phyloP scores from a whole-genome alignment of 1,284 basidiomycete genomes.

The Leccinum brunneo-olivaceum region DNA sequence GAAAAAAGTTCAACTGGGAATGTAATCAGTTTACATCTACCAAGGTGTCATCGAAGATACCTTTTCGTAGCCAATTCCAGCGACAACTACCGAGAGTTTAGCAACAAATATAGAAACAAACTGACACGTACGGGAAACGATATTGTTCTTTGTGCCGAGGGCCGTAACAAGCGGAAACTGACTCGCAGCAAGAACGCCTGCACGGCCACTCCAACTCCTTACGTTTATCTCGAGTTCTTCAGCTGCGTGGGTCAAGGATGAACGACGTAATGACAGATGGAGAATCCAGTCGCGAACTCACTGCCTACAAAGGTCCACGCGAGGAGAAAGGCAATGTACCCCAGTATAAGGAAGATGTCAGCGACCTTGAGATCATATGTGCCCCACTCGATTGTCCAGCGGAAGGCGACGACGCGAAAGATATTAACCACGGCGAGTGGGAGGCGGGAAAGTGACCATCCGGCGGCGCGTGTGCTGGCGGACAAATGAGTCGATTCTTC shows the following conservation, averaged over 20 bases:
- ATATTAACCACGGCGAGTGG: conserved; percentile 36
- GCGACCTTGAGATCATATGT: conserved; percentile 41
- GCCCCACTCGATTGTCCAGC: conserved; percentile 41
- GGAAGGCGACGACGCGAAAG: conserved; percentile 44
- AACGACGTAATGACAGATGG: neutral
- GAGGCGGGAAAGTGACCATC: conserved; percentile 25
- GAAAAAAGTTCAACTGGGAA: conserved; percentile 42
- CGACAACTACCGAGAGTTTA: conserved; percentile 37
- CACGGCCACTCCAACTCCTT: conserved; percentile 42
- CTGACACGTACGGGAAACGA: conserved; percentile 43
- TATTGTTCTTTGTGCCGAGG: conserved; percentile 60
- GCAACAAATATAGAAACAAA: neutral
- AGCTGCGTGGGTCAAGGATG: conserved; percentile 24
- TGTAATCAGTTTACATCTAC: conserved; percentile 1
- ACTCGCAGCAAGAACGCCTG: conserved; percentile 43
- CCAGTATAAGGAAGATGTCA: conserved; percentile 40
- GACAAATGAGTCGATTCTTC: conserved; percentile 16
- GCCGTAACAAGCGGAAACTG: conserved; percentile 59
- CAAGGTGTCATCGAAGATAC: conserved; percentile 20
- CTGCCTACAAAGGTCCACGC: conserved; percentile 46
- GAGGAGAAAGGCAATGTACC: conserved; percentile 42
- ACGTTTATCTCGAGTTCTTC: conserved; percentile 34
- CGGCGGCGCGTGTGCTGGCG: neutral
- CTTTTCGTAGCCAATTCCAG: conserved; percentile 56
- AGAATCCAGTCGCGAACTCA: conserved; percentile 23